Percentiles rank a stretch among this genome's conserved stretches.
phyloP scores from a whole-genome alignment of 371 early-diverging fungal species.

The Nosema bombycis region DNA sequence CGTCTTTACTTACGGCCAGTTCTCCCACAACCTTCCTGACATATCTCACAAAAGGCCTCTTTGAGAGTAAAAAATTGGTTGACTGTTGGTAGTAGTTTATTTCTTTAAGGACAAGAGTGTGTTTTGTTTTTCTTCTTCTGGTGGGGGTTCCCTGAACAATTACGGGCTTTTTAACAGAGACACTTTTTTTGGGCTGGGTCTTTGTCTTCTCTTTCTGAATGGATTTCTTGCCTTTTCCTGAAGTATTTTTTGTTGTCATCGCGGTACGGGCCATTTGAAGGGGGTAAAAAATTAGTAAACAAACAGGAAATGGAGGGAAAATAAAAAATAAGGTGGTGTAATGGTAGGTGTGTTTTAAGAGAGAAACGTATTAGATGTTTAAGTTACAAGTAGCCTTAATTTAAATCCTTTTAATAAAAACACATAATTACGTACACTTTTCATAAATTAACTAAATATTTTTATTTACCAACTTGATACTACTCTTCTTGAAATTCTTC shows the following conservation, averaged over 20 bases:
- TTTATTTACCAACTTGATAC: no score
- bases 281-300: background rate
- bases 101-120: background rate
- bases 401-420: no score
- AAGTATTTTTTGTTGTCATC: background rate
- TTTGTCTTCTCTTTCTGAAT: background rate
- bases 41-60: background rate
- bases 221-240: background rate
- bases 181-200: background rate
- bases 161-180: constrained; percentile 1
- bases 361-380: no score
- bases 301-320: background rate
- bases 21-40: background rate
- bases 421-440: no score
- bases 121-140: background rate
- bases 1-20: background rate
- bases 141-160: background rate
- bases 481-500: no score
- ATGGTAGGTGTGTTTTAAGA: no score
- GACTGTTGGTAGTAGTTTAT: constrained; percentile 4
- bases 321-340: no score
- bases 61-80: background rate
- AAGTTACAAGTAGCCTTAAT: no score
- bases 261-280: constrained; percentile 9
- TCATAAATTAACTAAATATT: no score